phyloP scores from a whole-genome alignment of 2,329 filamentous ascomycete genomes.

The Cordyceps cicadae region DNA sequence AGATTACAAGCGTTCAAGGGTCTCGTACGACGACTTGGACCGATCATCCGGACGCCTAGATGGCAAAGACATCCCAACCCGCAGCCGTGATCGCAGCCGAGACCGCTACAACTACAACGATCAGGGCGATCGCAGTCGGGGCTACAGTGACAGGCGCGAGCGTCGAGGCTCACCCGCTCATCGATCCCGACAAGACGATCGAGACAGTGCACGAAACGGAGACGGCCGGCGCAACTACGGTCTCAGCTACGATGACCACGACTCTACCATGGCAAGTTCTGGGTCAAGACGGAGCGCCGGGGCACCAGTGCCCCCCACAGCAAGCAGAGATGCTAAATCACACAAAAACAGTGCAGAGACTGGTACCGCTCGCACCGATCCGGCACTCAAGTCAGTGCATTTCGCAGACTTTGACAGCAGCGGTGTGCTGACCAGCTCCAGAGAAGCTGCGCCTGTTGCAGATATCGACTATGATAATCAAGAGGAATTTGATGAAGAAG shows the following conservation, averaged over 20 bases:
- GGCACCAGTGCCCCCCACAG: conserved; percentile 49
- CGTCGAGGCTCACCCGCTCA: conserved; percentile 34
- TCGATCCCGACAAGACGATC: conserved; percentile 29
- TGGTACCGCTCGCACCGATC: conserved; percentile 11
- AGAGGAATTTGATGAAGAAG: conserved; percentile 67
- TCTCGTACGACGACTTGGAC: conserved; percentile 51
- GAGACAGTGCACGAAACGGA: conserved; percentile 6
- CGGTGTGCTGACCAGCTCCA: background rate
- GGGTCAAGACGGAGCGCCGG: conserved; percentile 56
- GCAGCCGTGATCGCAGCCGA: conserved; percentile 35
- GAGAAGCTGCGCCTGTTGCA: conserved; percentile 21
- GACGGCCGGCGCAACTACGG: conserved; percentile 8
- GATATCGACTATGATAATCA: conserved; percentile 43
- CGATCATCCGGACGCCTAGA: conserved; percentile 34
- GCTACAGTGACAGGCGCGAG: conserved; percentile 33
- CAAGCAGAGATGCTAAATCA: conserved; percentile 61
- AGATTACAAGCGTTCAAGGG: conserved; percentile 37
- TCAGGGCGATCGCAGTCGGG: conserved; percentile 34
- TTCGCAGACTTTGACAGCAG: conserved; percentile 8
- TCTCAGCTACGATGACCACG: conserved; percentile 35
- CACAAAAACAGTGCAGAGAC: conserved; percentile 38
- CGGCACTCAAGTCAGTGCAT: background rate
- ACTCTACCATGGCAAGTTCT: conserved; percentile 40
- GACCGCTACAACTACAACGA: conserved; percentile 15
- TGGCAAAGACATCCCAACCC: conserved; percentile 28